These are phyloP conservation scores for Penicillium corylophilum DNA, from an alignment of 2,329 filamentous ascomycete species.

Conservation along the genomic window DNA sequence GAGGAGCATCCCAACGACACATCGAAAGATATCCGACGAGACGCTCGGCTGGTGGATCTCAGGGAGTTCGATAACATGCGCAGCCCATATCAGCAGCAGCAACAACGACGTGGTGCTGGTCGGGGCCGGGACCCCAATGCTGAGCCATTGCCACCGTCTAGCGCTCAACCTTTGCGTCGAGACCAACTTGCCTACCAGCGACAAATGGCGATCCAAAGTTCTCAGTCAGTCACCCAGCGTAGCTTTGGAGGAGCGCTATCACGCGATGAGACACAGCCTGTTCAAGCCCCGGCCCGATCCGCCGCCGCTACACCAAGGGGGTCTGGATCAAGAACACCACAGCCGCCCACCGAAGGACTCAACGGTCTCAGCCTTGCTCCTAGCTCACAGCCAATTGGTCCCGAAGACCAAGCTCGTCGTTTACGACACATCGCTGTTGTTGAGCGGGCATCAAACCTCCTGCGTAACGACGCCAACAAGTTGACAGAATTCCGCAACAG, in stretches of 20 bases:
- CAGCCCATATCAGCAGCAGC: conserved; percentile 62
- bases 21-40: conserved; percentile 78
- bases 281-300: conserved; percentile 47
- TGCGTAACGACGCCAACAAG: conserved; percentile 74
- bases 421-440: conserved; percentile 81
- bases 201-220: conserved; percentile 85
- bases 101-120: conserved; percentile 58
- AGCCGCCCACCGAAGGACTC: conserved; percentile 43
- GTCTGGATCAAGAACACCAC: conserved; percentile 22
- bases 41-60: conserved; percentile 82
- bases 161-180: conserved; percentile 74
- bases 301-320: conserved; percentile 28
- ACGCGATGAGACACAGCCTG: conserved; percentile 46
- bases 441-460: conserved; percentile 76
- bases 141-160: conserved; percentile 72
- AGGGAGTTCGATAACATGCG: conserved; percentile 81
- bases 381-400: conserved; percentile 52
- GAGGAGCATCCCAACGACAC: conserved; percentile 75
- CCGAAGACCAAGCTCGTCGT: conserved; percentile 77
- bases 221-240: conserved; percentile 74
- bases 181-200: conserved; percentile 91
- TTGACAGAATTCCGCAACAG: conserved; percentile 73
- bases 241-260: conserved; percentile 85
- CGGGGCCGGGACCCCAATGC: conserved; percentile 84
- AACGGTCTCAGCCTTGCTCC: conserved; percentile 52